Conservation (phyloP, 495 filamentous ascomycete genomes). For the Aspergillus biplanus region DNA sequence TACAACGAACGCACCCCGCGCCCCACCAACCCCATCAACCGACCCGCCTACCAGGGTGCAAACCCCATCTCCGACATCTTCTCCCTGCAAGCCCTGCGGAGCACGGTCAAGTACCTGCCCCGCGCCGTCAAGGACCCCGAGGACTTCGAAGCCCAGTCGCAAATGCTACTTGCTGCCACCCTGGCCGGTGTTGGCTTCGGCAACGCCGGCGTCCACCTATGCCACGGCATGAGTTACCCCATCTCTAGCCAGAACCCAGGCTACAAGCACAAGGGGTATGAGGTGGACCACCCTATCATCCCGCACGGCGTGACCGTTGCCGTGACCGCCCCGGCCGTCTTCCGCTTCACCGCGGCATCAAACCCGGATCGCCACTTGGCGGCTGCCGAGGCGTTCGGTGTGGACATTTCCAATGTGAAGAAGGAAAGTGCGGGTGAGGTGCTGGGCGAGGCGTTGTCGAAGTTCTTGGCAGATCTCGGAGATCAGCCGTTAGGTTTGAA, state of each 20-base stretch:
- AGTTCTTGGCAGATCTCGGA: constrained; percentile 80
- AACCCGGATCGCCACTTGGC: constrained; percentile 90
- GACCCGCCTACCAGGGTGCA: constrained; percentile 94
- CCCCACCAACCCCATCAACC: constrained; percentile 84
- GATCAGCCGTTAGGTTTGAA: constrained; percentile 89
- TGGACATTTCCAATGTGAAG: constrained; percentile 85
- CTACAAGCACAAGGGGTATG: constrained; percentile 85
- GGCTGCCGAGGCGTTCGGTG: constrained; percentile 88
- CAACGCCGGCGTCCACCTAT: constrained; percentile 95
- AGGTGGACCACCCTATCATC: constrained; percentile 75
- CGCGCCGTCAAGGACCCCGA: constrained; percentile 84
- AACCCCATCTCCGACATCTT: constrained; percentile 98
- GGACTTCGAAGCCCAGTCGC: constrained; percentile 84
- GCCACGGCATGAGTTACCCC: constrained; percentile 96
- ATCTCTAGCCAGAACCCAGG: constrained; percentile 92
- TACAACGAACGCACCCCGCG: constrained; percentile 82
- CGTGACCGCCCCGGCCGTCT: constrained; percentile 92
- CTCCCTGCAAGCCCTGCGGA: constrained; percentile 76
- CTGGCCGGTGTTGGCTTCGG: constrained; percentile 95
- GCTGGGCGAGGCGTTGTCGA: constrained; percentile 74
- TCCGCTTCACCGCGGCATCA: constrained; percentile 85
- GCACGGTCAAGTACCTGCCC: constrained; percentile 88
- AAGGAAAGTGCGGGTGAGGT: constrained; percentile 86
- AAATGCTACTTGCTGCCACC: constrained; percentile 95
- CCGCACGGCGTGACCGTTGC: constrained; percentile 96